Conservation (phyloP, 805 yeast species). For the Scheffersomyces ergatensis region DNA sequence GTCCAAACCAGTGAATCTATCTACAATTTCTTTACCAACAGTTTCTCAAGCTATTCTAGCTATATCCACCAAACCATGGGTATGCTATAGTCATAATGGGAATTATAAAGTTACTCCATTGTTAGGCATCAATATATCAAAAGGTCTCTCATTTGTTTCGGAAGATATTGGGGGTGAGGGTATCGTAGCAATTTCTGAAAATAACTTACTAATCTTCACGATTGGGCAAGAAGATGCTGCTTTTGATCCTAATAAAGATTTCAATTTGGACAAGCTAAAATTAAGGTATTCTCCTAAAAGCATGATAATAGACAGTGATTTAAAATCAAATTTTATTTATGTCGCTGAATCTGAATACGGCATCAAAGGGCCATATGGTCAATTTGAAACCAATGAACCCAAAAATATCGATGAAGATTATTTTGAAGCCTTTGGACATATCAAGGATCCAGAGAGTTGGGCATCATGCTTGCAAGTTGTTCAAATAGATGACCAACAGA, state of each 20-base stretch:
- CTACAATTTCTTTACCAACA: slow-evolving; percentile 23
- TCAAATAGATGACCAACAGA: slow-evolving; percentile 28
- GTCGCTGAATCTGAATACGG: slow-evolving; percentile 47
- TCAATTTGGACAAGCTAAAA: slow-evolving; percentile 28
- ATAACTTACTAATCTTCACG: slow-evolving; percentile 53
- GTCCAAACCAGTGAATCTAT: slow-evolving; percentile 55
- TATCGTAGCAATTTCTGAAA: slow-evolving; percentile 57
- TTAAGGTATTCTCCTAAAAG: slow-evolving; percentile 53
- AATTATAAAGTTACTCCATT: slow-evolving; percentile 48
- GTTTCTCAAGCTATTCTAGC: slow-evolving; percentile 40
- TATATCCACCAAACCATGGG: slow-evolving; percentile 54
- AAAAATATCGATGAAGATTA: slow-evolving; percentile 26
- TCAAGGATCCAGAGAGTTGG: slow-evolving; percentile 27
- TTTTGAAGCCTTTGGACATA: slow-evolving; percentile 47
- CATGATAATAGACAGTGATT: slow-evolving; percentile 22
- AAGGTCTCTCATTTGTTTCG: slow-evolving; percentile 55
- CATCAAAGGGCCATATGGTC: slow-evolving; percentile 26
- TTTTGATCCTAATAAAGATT: slow-evolving; percentile 24
- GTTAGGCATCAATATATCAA: slow-evolving; percentile 37
- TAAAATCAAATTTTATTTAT: slow-evolving; percentile 24
- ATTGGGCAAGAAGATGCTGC: slow-evolving; percentile 40
- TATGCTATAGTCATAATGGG: slow-evolving; percentile 39
- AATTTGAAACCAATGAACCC: slow-evolving; percentile 5
- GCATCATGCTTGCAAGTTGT: slow-evolving; percentile 56
- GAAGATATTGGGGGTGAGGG: slow-evolving; percentile 64